phyloP scores from a whole-genome alignment of 2,329 filamentous ascomycete species.

The Fusarium circinatum region DNA sequence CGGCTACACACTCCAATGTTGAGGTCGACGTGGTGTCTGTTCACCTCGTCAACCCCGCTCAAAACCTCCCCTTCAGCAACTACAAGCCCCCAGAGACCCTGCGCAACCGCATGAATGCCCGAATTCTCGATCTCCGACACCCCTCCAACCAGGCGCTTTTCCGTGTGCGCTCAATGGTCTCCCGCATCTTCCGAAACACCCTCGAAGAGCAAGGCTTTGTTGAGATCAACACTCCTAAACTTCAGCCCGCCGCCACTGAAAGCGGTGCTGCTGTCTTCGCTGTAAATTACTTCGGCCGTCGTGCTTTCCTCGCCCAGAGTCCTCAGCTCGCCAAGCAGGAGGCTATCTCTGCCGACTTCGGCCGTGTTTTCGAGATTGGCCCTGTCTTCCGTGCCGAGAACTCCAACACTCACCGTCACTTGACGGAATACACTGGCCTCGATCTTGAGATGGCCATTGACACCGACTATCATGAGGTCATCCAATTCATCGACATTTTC shows the following conservation, averaged over 20 bases:
- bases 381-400: conserved; percentile 91
- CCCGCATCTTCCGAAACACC: conserved; percentile 80
- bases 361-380: conserved; percentile 80
- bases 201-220: conserved; percentile 83
- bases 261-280: conserved; percentile 92
- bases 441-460: conserved; percentile 94
- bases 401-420: conserved; percentile 92
- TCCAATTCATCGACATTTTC: conserved; percentile 79
- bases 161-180: conserved; percentile 83
- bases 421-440: conserved; percentile 93
- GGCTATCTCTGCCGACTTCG: conserved; percentile 89
- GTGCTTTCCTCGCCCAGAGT: conserved; percentile 89
- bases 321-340: conserved; percentile 95
- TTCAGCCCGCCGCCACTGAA: conserved; percentile 90
- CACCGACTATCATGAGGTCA: conserved; percentile 88
- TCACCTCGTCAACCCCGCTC: conserved; percentile 61
- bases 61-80: conserved; percentile 62
- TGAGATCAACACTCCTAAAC: conserved; percentile 93
- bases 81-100: conserved; percentile 72
- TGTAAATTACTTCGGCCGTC: conserved; percentile 89
- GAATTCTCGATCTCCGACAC: conserved; percentile 87
- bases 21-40: conserved; percentile 75
- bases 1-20: conserved; percentile 78
- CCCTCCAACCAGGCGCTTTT: conserved; percentile 88
- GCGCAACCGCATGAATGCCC: conserved; percentile 78